Base-by-base conservation (phyloP, 257 asterid genomes). In the Solanum piurae region DNA sequence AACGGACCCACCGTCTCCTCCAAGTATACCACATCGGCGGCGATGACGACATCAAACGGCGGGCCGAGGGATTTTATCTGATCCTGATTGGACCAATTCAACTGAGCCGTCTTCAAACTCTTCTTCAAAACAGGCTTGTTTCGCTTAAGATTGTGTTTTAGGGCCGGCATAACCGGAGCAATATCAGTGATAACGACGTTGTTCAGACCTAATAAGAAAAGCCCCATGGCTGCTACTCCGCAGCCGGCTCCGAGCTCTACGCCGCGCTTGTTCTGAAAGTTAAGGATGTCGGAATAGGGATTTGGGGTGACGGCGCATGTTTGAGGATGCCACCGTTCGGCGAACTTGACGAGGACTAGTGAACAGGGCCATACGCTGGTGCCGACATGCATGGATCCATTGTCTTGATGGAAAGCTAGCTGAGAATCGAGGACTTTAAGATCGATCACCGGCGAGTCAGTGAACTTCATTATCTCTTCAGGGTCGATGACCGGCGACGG, bases 331-430 rank as follows among this genome's bases (percentile, higher is more conserved):
- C 99, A 97, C 71, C 98, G 98, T 91, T 97, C 99, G 91, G 92
- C 92, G 93, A 97, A 97, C 90, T 97, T 97, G 92, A 92, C 96
- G 90, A 95, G 95, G 82, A 97, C 95, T 6, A 97, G 85, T 25
- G 98, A 97, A 87, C 98, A 95, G 5, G 98, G 98, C 99, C 99
- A 97, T 79, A 95, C 98, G 90, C 98, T 93, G 91, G 99, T 97
- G 88, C 99, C 98, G 86, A 95, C 99, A 88, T 97, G 98, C 98
- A 97, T 95, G 80, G 99, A 90, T 89, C 94, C 95, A 88, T 97
- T 97, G 93, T 97, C 98, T 93, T 95, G 99, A 85, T 95, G 98
- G 92, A 97, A 73, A 3, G 96, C 93, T 89, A 97, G 94, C 88
- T 77, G 94, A 73, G 90, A 89, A 90, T 91, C 86, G 69, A 71